phyloP scores from a whole-genome alignment of 306 rosid species.

The Hippophae rhamnoides region DNA sequence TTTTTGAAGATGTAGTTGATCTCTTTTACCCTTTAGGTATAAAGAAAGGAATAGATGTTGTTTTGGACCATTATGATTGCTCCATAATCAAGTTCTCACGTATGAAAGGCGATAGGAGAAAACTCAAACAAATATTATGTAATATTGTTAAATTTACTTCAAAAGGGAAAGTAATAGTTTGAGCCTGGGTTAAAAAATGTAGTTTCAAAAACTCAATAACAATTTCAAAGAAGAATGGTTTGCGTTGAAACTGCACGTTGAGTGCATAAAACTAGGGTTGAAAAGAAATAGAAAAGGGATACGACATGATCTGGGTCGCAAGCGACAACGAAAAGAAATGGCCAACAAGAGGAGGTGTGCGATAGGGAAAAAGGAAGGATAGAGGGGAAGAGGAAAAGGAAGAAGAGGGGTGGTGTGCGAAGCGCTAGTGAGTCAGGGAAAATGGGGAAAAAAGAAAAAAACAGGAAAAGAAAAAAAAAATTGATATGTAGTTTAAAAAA shows the following conservation, averaged over 20 bases:
- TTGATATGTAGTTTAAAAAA: no score
- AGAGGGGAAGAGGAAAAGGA: no score
- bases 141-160: conserved; percentile 74
- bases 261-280: no score
- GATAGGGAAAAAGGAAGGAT: no score
- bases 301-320: no score
- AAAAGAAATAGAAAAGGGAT: no score
- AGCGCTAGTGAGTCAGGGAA: no score
- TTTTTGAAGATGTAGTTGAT: conserved; percentile 69
- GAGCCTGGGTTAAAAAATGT: conserved; percentile 50
- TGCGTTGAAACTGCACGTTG: conserved; percentile 15
- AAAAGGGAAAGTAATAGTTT: conserved; percentile 51
- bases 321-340: no score
- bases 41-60: conserved; percentile 59
- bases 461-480: no score
- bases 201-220: conserved; percentile 32
- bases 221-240: conserved; percentile 17
- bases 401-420: no score
- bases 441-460: no score
- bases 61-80: conserved; percentile 61
- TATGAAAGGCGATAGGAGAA: conserved; percentile 68
- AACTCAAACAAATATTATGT: conserved; percentile 58
- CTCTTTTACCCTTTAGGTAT: conserved; percentile 49
- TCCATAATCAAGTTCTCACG: conserved; percentile 42
- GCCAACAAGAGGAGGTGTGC: no score